Base-by-base conservation (phyloP, 805 yeast genomes). In the Suhomyces prunicola region DNA sequence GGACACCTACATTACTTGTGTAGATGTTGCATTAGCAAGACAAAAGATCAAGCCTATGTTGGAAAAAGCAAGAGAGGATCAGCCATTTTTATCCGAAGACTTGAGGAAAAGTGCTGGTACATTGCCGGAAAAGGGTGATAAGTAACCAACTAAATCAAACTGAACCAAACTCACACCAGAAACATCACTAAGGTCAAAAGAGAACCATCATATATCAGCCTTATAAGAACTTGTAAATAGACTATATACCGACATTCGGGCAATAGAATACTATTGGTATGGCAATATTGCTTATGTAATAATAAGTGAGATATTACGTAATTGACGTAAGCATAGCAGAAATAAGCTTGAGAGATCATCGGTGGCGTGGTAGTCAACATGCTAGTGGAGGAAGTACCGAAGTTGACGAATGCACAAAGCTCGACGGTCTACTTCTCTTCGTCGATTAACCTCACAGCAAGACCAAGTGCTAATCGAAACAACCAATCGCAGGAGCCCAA, bases 51-150 rank as follows among this genome's bases (percentile, higher is more conserved):
- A 87, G 64, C 87, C 90, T 5, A 87, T 88, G 81, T 74, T 91
- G 51, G 96, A 90, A 58, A 92, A 90, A 57, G 96, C 97, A 0
- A 80, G 96, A 59, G 85, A 87, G 55, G 97, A 91, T 59, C 93
- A 93, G 26, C 97, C 97, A 1, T 91, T 91, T 44, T 59, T 67
- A 19, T 55, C 66, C 10, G 73, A 70, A 49, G 74, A 69, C 55
- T 64, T 71, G 19, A 57, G 64, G 50, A 57, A 60, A 35, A 61
- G 65, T 53, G 68, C 62, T 5, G 64, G 60, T 26, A 60, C 66
- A 17, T 67, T 66, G 50, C 69, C 67, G 51, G 62, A 68, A n/a
- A 58, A 58, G 50, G 53, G 54, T 24, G 45, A 13, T 57, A 62
- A 27, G 8, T 23, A 26, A 44, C 10, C 9, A 8, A 8, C 22